These are phyloP conservation scores for Naganishia onofrii DNA, from an alignment of 768 basidiomycete genomes.

Conservation along the genomic window DNA sequence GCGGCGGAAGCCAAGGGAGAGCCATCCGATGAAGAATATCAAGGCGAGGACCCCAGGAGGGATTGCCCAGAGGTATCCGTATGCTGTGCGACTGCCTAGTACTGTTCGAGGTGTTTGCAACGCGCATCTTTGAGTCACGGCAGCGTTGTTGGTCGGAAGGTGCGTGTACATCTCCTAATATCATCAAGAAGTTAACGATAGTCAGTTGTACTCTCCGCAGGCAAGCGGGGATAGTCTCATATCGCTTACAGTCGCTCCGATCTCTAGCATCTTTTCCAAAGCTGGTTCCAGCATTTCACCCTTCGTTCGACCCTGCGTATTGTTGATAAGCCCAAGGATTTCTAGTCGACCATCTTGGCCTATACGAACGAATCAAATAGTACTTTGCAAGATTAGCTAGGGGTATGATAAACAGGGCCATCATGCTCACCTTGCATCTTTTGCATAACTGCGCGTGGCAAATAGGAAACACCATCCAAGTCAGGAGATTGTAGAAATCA, in stretches of 20 bases:
- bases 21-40: conserved; percentile 23
- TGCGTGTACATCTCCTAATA: conserved; percentile 16
- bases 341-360: conserved; percentile 20
- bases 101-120: conserved; percentile 20
- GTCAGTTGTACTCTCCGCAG: background rate
- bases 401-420: background rate
- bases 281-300: conserved; percentile 14
- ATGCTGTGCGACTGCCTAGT: conserved; percentile 11
- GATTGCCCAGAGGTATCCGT: conserved; percentile 19
- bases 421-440: conserved; percentile 14
- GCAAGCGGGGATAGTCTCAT: no score
- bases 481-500: background rate
- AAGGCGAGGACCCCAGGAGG: background rate
- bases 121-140: background rate
- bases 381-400: background rate
- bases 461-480: background rate
- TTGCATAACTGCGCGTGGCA: background rate
- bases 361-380: background rate
- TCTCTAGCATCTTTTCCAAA: conserved; percentile 15
- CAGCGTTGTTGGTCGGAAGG: background rate
- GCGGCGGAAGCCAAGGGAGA: conserved; percentile 18
- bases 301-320: background rate
- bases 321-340: conserved; percentile 10
- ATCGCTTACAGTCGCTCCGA: conserved; percentile 5
- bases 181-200: background rate